These are phyloP conservation scores for Tylopilus subfusipes DNA, from an alignment of 768 basidiomycete genomes.

Conservation along the genomic window DNA sequence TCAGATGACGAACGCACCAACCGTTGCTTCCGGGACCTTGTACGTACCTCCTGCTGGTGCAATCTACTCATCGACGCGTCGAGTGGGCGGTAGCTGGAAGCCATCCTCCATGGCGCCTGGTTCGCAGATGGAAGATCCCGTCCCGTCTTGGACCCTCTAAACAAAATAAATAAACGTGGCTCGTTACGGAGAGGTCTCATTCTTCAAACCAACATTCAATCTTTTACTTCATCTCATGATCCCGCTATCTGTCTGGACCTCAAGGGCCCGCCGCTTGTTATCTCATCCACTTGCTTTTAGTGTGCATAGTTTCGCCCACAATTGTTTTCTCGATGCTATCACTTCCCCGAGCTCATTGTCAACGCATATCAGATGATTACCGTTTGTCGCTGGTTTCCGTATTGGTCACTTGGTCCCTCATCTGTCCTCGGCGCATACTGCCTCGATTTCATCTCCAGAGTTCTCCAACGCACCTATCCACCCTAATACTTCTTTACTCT, in stretches of 20 bases:
- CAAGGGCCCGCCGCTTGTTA: conserved; percentile 7
- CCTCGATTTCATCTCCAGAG: not conserved
- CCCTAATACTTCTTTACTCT: conserved; percentile 9
- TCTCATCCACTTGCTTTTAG: conserved; percentile 18
- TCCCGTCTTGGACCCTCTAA: conserved; percentile 29
- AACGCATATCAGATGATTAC: not conserved
- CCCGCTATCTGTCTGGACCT: conserved; percentile 1
- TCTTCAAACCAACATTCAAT: conserved; percentile 6
- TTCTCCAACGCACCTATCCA: not conserved
- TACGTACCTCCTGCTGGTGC: conserved; percentile 60
- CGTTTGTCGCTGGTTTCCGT: not conserved
- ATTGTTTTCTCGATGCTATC: conserved; percentile 15
- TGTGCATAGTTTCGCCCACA: conserved; percentile 24
- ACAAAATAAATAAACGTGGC: not conserved
- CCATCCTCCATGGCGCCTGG: conserved; percentile 15
- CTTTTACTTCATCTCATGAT: conserved; percentile 10
- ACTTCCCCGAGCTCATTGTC: not conserved
- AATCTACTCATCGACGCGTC: conserved; percentile 44
- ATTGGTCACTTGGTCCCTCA: not conserved
- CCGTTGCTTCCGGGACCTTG: conserved; percentile 8
- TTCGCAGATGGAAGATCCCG: conserved; percentile 30
- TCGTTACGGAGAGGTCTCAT: not conserved
- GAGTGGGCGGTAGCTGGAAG: conserved; percentile 54
- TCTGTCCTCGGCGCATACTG: not conserved
- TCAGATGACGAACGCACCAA: conserved; percentile 25